These are phyloP conservation scores for Arthrinium phaeospermum DNA, from an alignment of 2,329 filamentous ascomycete species.

Conservation along the genomic window DNA sequence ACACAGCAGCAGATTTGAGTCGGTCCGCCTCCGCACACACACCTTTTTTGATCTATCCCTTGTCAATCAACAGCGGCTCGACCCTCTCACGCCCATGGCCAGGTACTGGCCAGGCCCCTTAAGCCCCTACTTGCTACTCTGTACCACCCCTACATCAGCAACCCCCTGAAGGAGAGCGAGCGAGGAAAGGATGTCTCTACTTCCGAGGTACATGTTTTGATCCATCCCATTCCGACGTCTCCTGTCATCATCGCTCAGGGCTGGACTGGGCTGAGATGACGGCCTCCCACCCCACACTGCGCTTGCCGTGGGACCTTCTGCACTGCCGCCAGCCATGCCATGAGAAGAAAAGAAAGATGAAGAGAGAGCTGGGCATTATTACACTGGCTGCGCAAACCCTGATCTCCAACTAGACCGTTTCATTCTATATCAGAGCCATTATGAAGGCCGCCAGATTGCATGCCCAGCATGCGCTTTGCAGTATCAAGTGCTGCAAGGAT, in stretches of 20 bases:
- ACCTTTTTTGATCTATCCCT: conserved; percentile 12
- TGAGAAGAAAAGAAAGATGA: background rate
- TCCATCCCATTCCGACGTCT: conserved; percentile 12
- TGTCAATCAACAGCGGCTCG: conserved; percentile 13
- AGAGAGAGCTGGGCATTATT: background rate
- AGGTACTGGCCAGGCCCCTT: background rate
- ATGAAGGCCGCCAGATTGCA: conserved; percentile 20
- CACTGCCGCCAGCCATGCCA: conserved; percentile 11
- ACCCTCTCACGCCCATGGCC: conserved; percentile 7
- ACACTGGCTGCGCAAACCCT: conserved; percentile 19
- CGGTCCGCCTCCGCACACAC: conserved; percentile 14
- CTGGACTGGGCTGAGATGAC: conserved; percentile 16
- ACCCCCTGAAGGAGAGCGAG: background rate
- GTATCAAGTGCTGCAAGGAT: conserved; percentile 20
- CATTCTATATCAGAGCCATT: conserved; percentile 25
- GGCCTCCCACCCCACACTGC: conserved; percentile 9
- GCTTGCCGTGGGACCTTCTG: background rate
- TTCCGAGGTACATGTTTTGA: conserved; percentile 8
- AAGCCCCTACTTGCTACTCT: conserved; percentile 1
- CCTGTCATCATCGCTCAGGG: conserved; percentile 13
- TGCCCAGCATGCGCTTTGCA: conserved; percentile 1
- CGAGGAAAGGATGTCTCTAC: conserved; percentile 3
- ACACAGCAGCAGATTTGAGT: conserved; percentile 17
- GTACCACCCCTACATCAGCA: background rate
- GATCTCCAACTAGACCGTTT: conserved; percentile 26